Percentiles rank a stretch among this genome's conserved stretches.
These are phyloP conservation scores for Arxiozyma slooffiae DNA, from an alignment of 1,139 yeast species.

Conservation along the genomic window DNA sequence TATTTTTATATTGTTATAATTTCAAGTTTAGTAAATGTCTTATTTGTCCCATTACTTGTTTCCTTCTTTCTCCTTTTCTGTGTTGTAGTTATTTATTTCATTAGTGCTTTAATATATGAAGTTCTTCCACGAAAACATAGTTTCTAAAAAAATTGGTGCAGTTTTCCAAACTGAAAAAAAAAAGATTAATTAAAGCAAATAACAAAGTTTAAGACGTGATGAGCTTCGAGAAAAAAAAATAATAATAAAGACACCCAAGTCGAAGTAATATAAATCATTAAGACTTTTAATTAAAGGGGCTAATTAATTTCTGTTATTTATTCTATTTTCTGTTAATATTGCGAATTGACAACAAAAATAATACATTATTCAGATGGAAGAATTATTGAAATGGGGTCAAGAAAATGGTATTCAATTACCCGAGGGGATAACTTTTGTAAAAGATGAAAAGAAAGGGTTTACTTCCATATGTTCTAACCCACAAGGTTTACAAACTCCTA, in stretches of 20 bases:
- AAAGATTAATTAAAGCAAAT: too few relatives aligned
- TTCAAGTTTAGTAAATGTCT: neutral
- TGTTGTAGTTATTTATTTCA: too few relatives aligned
- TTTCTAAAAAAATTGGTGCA: neutral
- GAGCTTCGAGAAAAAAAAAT: too few relatives aligned
- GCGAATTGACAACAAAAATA: neutral
- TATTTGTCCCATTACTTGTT: too few relatives aligned
- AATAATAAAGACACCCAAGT: too few relatives aligned
- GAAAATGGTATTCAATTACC: conserved; percentile 39
- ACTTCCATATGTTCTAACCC: conserved; percentile 28
- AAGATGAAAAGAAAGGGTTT: conserved; percentile 9
- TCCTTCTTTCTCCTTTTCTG: neutral
- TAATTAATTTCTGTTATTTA: too few relatives aligned
- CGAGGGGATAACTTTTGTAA: conserved; percentile 27
- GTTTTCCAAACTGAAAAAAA: neutral
- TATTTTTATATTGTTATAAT: too few relatives aligned
- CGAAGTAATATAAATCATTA: neutral
- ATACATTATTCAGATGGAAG: neutral
- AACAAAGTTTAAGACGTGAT: neutral
- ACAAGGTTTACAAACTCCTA: conserved; percentile 3
- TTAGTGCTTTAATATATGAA: neutral
- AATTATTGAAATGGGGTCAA: conserved; percentile 39
- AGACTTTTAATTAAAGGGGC: too few relatives aligned
- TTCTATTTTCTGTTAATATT: too few relatives aligned
- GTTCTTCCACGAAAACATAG: neutral